phyloP scores from a whole-genome alignment of 164 flowering plant species.

The Kalanchoe fedtschenkoi region DNA sequence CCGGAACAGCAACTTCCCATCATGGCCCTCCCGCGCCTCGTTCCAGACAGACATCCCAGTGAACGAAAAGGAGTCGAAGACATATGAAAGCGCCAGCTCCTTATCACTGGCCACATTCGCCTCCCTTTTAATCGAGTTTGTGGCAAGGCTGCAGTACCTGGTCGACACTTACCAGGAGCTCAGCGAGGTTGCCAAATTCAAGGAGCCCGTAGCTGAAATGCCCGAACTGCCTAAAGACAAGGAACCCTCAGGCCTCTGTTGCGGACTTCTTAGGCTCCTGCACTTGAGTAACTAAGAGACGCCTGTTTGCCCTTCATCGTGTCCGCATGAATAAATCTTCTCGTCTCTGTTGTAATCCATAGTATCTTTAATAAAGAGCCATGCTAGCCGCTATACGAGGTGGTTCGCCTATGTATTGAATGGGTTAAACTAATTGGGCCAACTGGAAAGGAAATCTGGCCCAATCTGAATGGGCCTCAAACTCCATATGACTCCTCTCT shows the following conservation, averaged over 20 bases:
- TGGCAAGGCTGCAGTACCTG: constrained; percentile 85
- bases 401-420: no score
- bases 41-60: constrained; percentile 15
- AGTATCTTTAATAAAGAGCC: no score
- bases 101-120: constrained; percentile 77
- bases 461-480: no score
- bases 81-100: constrained; percentile 82
- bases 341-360: no score
- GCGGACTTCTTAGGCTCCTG: background rate
- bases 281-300: background rate
- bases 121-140: constrained; percentile 83
- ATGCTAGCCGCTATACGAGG: no score
- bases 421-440: no score
- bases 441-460: no score
- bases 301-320: no score
- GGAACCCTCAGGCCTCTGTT: background rate
- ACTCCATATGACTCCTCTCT: no score
- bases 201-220: constrained; percentile 44
- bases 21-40: constrained; percentile 49
- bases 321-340: no score
- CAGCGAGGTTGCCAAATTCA: constrained; percentile 60
- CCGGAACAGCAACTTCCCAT: constrained; percentile 22
- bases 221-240: background rate
- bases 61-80: constrained; percentile 37
- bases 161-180: constrained; percentile 68